Conservation (phyloP, 1,284 basidiomycete genomes). For the Termitomyces sp. region DNA sequence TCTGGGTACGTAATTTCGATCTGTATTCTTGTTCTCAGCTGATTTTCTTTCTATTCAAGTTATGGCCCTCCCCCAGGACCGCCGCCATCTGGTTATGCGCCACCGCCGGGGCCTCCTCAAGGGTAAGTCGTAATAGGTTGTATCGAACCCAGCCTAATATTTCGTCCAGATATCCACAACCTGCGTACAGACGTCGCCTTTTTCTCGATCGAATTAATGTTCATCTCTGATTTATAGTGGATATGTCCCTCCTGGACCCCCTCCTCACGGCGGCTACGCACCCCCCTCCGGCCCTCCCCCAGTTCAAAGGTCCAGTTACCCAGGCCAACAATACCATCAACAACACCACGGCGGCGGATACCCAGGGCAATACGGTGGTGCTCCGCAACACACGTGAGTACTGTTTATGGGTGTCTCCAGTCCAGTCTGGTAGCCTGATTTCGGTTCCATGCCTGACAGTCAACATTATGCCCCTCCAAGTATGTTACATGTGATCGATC, state of each 20-base stretch:
- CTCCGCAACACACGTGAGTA: slow-evolving; percentile 16
- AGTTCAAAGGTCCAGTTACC: slow-evolving; percentile 1
- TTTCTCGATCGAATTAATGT: not conserved
- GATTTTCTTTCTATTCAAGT: not conserved
- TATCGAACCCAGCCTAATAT: not conserved
- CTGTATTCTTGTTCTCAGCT: not conserved
- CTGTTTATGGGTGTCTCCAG: slow-evolving; percentile 1
- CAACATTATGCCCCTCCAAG: slow-evolving; percentile 14
- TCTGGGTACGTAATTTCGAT: slow-evolving; percentile 1
- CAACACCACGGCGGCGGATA: slow-evolving; percentile 27
- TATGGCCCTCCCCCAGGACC: not conserved
- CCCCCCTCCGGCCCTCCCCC: slow-evolving; percentile 30
- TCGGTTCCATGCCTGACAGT: not conserved
- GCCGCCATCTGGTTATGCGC: slow-evolving; percentile 6
- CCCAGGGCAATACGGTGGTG: slow-evolving; percentile 30
- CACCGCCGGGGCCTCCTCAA: slow-evolving; percentile 17
- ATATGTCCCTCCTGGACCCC: slow-evolving; percentile 27
- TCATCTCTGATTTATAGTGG: slow-evolving; percentile 5
- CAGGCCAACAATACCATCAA: slow-evolving; percentile 17
- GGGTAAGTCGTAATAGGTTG: not conserved
- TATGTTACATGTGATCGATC: not conserved
- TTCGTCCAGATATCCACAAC: not conserved
- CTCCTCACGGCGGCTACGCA: slow-evolving; percentile 22
- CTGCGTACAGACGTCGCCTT: not conserved
- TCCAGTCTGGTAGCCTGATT: not conserved